Base-by-base conservation (phyloP, 805 yeast genomes). In the Hagleromyces aurorensis region DNA sequence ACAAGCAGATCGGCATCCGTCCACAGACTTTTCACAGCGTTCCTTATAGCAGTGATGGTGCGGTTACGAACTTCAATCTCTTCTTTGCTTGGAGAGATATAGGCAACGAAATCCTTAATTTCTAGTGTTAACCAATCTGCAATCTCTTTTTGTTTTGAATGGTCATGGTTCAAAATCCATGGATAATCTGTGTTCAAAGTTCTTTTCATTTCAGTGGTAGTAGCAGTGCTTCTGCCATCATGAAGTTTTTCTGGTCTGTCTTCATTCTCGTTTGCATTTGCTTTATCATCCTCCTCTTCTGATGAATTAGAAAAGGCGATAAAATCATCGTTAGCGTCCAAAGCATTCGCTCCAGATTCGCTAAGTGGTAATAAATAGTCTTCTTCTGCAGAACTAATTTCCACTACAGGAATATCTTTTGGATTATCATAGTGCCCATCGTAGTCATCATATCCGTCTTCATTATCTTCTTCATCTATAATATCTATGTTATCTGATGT, bases 81-180 rank as follows among this genome's bases (percentile, higher is more conserved):
- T 8, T 64, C 69, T 23, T 64, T 70, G 0, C 89, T 75, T 2
- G 97, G 97, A 0, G 95, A 81, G 15, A 87, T 75, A 54, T 85
- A 89, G 23, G 73, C 71, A 13, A 83, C 80, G 52, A 85, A 89
- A 48, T 85, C 94, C 40, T 69, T 70, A 43, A 89, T 82, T 51
- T 89, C 98, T 59, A 70, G 64, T 4, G 91, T 79, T 19, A 89
- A 65, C 91, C 96, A 85, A 40, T 80, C 86, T 1, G 87, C 77
- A 19, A 86, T 74, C 45, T 82, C 89, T 42, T 69, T 67, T 49
- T 81, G 86, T 30, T 62, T 70, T 1, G 85, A 72, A 48, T 83
- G 93, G 43, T 82, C 86, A 39, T 76, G 81, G 38, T 77, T 73
- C 32, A 74, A 65, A 13, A 82, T 68, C 95, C 95, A 86, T 0